phyloP scores from a whole-genome alignment of 2,329 filamentous ascomycete species.

The Didymella exigua region DNA sequence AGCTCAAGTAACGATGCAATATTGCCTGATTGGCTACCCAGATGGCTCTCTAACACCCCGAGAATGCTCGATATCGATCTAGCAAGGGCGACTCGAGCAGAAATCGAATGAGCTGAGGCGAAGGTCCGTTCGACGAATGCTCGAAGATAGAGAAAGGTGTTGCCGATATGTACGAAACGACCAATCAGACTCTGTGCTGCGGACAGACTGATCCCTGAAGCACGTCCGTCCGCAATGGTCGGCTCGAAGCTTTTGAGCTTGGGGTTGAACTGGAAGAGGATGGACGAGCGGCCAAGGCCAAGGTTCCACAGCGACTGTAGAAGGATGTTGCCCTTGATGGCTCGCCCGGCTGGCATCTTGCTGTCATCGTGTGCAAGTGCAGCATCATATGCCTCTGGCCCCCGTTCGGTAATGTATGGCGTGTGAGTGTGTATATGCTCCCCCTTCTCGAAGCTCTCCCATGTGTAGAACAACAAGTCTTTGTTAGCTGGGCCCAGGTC shows the following conservation, averaged over 20 bases:
- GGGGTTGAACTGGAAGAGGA: conserved; percentile 69
- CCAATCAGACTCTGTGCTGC: conserved; percentile 60
- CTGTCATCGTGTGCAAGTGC: conserved; percentile 53
- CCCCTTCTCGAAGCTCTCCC: conserved; percentile 67
- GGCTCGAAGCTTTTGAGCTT: conserved; percentile 59
- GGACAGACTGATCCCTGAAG: conserved; percentile 58
- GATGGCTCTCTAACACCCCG: conserved; percentile 48
- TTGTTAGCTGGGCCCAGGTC: conserved; percentile 41
- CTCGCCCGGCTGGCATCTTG: conserved; percentile 46
- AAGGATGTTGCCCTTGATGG: conserved; percentile 47
- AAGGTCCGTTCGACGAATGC: conserved; percentile 48
- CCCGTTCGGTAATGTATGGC: conserved; percentile 71
- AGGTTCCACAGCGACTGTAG: conserved; percentile 66
- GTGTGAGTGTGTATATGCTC: conserved; percentile 51
- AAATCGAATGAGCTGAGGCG: conserved; percentile 40
- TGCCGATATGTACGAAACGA: conserved; percentile 49
- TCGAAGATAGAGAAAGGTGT: conserved; percentile 42
- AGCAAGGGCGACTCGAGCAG: conserved; percentile 51
- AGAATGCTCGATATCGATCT: conserved; percentile 49
- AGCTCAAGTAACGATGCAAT: conserved; percentile 50
- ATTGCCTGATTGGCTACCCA: conserved; percentile 36
- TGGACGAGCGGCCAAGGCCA: conserved; percentile 72
- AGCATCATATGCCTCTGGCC: conserved; percentile 69
- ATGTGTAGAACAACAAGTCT: conserved; percentile 61
- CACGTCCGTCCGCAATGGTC: conserved; percentile 51